phyloP scores from a whole-genome alignment of 768 basidiomycete species.

The Leccinum variicolor region DNA sequence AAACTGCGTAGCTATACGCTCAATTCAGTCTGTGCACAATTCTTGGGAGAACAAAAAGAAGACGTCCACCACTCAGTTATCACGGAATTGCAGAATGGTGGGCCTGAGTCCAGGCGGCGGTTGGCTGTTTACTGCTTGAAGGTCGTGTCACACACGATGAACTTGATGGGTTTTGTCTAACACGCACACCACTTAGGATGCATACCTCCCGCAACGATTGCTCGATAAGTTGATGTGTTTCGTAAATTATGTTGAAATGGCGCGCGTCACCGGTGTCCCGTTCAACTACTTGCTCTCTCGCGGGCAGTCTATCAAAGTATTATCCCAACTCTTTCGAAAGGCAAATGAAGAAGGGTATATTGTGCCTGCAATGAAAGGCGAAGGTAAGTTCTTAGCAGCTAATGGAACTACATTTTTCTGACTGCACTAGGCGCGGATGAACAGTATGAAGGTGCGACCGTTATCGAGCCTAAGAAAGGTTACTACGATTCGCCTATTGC shows the following conservation, averaged over 20 bases:
- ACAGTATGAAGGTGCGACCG: slow-evolving; percentile 98
- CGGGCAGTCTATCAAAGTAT: slow-evolving; percentile 98
- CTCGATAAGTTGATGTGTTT: slow-evolving; percentile 99
- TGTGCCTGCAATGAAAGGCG: slow-evolving; percentile 79
- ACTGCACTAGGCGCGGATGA: slow-evolving; percentile 74
- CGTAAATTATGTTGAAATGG: slow-evolving; percentile 97
- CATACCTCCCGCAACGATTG: slow-evolving; percentile 93
- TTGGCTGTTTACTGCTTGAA: slow-evolving; percentile 98
- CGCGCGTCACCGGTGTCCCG: slow-evolving; percentile 99
- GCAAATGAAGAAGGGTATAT: slow-evolving; percentile 91
- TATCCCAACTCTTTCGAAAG: slow-evolving; percentile 92
- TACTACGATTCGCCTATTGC: slow-evolving; percentile 97
- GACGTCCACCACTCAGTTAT: slow-evolving; percentile 99
- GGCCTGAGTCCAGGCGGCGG: slow-evolving; percentile 86
- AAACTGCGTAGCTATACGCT: slow-evolving; percentile 96
- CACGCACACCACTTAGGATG: slow-evolving; percentile 58
- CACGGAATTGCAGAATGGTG: slow-evolving; percentile 96
- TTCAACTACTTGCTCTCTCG: slow-evolving; percentile 94
- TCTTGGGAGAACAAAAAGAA: slow-evolving; percentile 98
- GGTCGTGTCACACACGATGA: slow-evolving; percentile 37
- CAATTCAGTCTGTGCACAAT: slow-evolving; percentile 97
- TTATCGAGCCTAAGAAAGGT: slow-evolving; percentile 94
- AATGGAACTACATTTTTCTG: not conserved
- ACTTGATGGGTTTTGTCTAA: not conserved
- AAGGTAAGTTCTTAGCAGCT: slow-evolving; percentile 49